These are phyloP conservation scores for Hymenoscyphus scutula DNA, from an alignment of 2,329 filamentous ascomycete genomes.

Conservation along the genomic window DNA sequence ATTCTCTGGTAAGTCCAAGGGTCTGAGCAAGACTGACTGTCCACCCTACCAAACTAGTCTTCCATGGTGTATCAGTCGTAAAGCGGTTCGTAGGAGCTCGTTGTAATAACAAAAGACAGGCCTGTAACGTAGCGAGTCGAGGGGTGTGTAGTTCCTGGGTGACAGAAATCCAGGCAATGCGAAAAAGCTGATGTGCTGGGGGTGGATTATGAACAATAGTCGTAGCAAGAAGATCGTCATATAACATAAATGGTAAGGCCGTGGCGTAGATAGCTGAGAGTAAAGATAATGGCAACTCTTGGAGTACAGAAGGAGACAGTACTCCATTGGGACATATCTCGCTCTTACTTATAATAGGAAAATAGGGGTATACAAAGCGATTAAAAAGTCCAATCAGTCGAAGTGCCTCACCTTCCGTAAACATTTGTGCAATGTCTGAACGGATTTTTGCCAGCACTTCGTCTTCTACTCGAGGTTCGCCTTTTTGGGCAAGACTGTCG, in stretches of 20 bases:
- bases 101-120: conserved; percentile 37
- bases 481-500: conserved; percentile 33
- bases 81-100: conserved; percentile 37
- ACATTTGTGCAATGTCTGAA: conserved; percentile 31
- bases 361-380: conserved; percentile 45
- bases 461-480: conserved; percentile 35
- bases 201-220: conserved; percentile 36
- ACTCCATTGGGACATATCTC: conserved; percentile 33
- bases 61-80: conserved; percentile 37
- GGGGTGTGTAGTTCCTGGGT: conserved; percentile 38
- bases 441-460: conserved; percentile 29
- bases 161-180: conserved; percentile 35
- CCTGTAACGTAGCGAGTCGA: conserved; percentile 36
- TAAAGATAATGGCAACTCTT: conserved; percentile 39
- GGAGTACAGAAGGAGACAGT: conserved; percentile 33
- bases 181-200: conserved; percentile 33
- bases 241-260: conserved; percentile 44
- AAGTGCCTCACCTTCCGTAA: conserved; percentile 36
- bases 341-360: conserved; percentile 42
- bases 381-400: conserved; percentile 42
- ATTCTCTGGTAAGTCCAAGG: conserved; percentile 36
- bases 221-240: conserved; percentile 40
- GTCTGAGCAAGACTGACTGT: conserved; percentile 37
- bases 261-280: conserved; percentile 44
- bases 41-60: conserved; percentile 37